Conservation (phyloP, 2,329 filamentous ascomycete genomes). For the Fusarium denticulatum region DNA sequence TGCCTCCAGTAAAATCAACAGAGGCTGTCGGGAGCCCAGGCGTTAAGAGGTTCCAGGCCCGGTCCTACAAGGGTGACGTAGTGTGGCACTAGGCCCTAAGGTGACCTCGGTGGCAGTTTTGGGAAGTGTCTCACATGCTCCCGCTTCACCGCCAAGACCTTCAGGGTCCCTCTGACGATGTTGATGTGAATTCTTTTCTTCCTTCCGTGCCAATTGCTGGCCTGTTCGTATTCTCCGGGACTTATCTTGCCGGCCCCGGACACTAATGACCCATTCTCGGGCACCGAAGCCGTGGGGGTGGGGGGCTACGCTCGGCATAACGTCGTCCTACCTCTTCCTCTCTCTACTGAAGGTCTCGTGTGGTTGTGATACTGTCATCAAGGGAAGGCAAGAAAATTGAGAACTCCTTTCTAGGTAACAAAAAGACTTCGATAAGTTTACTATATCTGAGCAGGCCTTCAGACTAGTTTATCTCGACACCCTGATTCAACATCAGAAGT, state of each 20-base stretch:
- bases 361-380: background rate
- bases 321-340: background rate
- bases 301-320: constrained; percentile 22
- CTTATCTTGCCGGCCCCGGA: constrained; percentile 4
- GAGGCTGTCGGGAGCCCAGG: background rate
- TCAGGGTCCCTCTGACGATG: constrained; percentile 16
- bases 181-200: background rate
- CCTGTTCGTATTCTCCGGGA: constrained; percentile 5
- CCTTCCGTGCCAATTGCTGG: constrained; percentile 9
- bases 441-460: background rate
- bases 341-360: background rate
- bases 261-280: constrained; percentile 28
- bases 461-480: background rate
- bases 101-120: constrained; percentile 38
- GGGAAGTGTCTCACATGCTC: constrained; percentile 41
- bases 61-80: constrained; percentile 37
- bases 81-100: constrained; percentile 31
- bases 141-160: constrained; percentile 35
- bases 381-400: background rate
- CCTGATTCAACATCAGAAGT: background rate
- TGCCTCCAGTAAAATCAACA: background rate
- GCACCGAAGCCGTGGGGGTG: constrained; percentile 15
- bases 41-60: constrained; percentile 16
- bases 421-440: background rate
- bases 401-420: background rate